These are phyloP conservation scores for Zymoseptoria crescenta DNA, from an alignment of 2,329 filamentous ascomycete species.

Conservation along the genomic window DNA sequence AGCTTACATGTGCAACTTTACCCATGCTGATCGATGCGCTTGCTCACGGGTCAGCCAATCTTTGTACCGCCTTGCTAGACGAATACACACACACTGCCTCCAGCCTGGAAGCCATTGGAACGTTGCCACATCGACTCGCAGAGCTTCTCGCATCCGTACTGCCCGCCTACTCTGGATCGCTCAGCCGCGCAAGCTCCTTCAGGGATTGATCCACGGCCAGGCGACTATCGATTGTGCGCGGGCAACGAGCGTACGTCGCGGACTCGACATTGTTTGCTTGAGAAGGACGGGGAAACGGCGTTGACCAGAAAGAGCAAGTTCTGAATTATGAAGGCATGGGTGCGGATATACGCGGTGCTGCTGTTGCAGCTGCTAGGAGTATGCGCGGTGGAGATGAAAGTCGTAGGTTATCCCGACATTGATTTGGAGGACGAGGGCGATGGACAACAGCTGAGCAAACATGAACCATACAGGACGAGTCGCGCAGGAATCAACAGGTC, in stretches of 20 bases:
- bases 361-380: conserved; percentile 22
- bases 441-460: conserved; percentile 7
- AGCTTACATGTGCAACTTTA: too few species aligned
- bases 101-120: neutral
- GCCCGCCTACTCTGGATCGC: neutral
- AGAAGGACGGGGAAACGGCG: neutral
- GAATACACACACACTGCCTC: neutral
- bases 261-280: neutral
- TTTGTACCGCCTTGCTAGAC: neutral
- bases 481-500: conserved; percentile 68
- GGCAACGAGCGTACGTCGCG: neutral
- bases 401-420: conserved; percentile 20
- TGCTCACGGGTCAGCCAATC: neutral
- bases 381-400: conserved; percentile 25
- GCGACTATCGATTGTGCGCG: neutral
- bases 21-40: neutral
- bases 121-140: neutral
- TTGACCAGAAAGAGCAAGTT: neutral
- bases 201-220: neutral
- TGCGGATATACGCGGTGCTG: conserved; percentile 21
- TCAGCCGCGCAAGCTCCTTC: neutral
- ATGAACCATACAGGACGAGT: conserved; percentile 55
- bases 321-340: conserved; percentile 25
- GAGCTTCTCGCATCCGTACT: neutral
- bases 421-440: neutral